These are phyloP conservation scores for Fusarium sp. DNA, from an alignment of 2,329 filamentous ascomycete genomes.

Conservation along the genomic window DNA sequence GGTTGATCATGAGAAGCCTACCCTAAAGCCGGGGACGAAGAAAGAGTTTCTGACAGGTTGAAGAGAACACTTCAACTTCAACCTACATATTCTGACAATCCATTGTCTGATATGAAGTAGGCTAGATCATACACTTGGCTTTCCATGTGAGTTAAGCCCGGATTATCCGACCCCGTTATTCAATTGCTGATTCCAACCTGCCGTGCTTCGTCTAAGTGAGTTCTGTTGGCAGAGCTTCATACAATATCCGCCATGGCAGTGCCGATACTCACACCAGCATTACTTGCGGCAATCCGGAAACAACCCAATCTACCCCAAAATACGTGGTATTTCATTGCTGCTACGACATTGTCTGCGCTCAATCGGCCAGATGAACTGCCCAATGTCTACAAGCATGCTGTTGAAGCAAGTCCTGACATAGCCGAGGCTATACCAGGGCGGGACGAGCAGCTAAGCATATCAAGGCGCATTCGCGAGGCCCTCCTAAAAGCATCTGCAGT, in stretches of 20 bases:
- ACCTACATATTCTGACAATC: background rate
- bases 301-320: slow-evolving; percentile 40
- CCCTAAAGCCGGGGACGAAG: slow-evolving; percentile 29
- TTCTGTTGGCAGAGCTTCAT: background rate
- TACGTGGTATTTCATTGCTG: slow-evolving; percentile 44
- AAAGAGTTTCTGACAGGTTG: background rate
- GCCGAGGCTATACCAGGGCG: background rate
- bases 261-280: slow-evolving; percentile 39
- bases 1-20: slow-evolving; percentile 8
- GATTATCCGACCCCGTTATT: background rate
- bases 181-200: background rate
- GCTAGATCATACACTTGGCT: background rate
- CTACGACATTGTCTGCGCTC: slow-evolving; percentile 39
- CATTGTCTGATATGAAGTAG: background rate
- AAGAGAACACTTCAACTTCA: background rate
- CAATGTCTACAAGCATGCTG: slow-evolving; percentile 28
- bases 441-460: slow-evolving; percentile 35
- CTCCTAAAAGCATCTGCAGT: slow-evolving; percentile 43
- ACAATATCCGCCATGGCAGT: slow-evolving; percentile 17
- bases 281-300: slow-evolving; percentile 36
- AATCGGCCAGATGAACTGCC: slow-evolving; percentile 42
- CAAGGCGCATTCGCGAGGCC: slow-evolving; percentile 40
- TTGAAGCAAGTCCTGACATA: slow-evolving; percentile 4
- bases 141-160: background rate
- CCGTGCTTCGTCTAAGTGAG: background rate